Evolutionary conservation across 306 rosid genomes (phyloP).

Genomic region (Coriaria nepalensis): DNA sequence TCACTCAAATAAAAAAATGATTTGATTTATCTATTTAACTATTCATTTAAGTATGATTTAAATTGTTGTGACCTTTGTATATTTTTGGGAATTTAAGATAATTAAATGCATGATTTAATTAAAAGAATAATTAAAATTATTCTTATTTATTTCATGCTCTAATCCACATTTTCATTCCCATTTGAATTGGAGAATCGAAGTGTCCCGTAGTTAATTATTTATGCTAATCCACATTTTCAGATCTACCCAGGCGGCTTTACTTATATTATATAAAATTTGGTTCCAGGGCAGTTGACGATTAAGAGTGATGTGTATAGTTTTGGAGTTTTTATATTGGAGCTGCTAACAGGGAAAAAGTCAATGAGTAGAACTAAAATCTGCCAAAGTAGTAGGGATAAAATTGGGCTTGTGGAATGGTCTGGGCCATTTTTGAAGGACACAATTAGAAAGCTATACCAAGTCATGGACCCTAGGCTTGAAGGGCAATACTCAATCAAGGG

Average conservation of each 20-base stretch:
- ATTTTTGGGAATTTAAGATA: too few relatives aligned
- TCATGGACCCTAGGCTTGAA: conserved; percentile 87
- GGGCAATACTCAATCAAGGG: conserved; percentile 64
- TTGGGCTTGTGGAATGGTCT: conserved; percentile 59
- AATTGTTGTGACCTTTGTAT: too few relatives aligned
- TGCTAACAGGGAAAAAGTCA: conserved; percentile 52
- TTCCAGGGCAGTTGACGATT: conserved; percentile 49
- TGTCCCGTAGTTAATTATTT: too few relatives aligned
- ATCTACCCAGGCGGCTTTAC: too few relatives aligned
- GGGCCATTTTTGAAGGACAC: conserved; percentile 55
- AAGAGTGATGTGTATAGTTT: conserved; percentile 72
- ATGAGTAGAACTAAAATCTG: conserved; percentile 24
- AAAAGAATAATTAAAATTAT: too few relatives aligned
- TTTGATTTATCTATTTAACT: too few relatives aligned
- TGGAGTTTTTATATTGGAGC: conserved; percentile 62
- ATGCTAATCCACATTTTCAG: neutral
- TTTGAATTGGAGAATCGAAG: too few relatives aligned
- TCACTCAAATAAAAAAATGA: too few relatives aligned
- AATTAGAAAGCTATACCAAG: conserved; percentile 35
- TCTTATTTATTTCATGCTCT: too few relatives aligned
- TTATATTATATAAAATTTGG: neutral
- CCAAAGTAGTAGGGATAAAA: conserved; percentile 1
- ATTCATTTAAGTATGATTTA: too few relatives aligned
- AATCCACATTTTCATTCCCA: too few relatives aligned
- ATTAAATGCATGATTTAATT: too few relatives aligned